Base-by-base conservation (phyloP, 345 rosid species). In the Cardiospermum halicacabum region DNA sequence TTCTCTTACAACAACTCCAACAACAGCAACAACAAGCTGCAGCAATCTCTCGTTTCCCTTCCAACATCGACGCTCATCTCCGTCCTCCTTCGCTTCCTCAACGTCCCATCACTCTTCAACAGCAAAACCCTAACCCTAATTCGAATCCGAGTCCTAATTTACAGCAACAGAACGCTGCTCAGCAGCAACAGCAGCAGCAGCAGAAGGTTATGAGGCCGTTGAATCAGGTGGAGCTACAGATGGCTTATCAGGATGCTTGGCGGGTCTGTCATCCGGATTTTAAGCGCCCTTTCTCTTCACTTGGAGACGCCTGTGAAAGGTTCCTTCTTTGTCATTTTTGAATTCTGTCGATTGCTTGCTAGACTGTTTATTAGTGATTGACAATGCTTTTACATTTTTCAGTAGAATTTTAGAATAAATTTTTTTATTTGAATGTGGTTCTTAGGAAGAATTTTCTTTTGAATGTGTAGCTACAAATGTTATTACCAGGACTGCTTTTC, bases 251-350 rank as follows among this genome's bases (percentile, higher is more conserved):
- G 79, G 97, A 93, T 69, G 95, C 97, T 0, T 90, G 96, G 95
- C 85, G 94, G 49, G 89, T 93, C 54, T 93, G 98, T 65, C 85
- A 90, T 60, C 97, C 96, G 1, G 96, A 88, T 69, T 79, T 82
- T 68, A 93, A 88, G 68, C 88, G 91, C 22, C 96, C 99, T 3
- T 88, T 93, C 71, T 53, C 88, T 28, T 86, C 96, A 9, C 89
- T 93, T 19, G 96, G 91, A 56, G 96, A 90, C 58, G 98, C 95
- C 50, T 93, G 97, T 70, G 96, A 90, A 77, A 93, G 98, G 98
- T 93, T 72, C 22, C 15, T 0, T 34, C 42, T 62, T 5, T 31
- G 19, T 22, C 1, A 48, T 32, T 24, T 16, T 22, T 45, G 7
- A 10, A 16, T 45, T 24, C 37, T 34, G 9, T 34, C n/a, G n/a